Evolutionary conservation across 1,139 yeast species (phyloP), one percentile per base, ranked within the genome.

Genomic region (Suhomyces yuchorum): DNA sequence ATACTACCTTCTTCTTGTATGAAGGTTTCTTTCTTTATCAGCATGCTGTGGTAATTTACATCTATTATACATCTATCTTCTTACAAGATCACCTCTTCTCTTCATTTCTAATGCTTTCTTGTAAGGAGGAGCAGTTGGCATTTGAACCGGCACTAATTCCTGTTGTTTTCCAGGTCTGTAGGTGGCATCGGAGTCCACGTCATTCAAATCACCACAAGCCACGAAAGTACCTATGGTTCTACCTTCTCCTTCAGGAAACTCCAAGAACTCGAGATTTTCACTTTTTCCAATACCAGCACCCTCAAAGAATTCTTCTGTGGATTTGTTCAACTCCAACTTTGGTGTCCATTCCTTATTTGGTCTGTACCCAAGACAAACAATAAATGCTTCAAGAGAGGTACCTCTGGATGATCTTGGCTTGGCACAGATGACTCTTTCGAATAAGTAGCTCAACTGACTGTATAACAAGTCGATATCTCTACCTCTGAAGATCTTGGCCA

Each of bases 111-210:
- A 69, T 0, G 98, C 98, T 49, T 82, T 81, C 66, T 92, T 92
- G 66, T 93, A 93, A 1, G 98, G 97, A 1, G 99, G 98, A 24
- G 96, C 95, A 0, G 97, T 92, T 5, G 99, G 99, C 66, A 83
- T 75, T 62, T 93, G 98, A 12, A 93, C 96, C 0, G 98, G 98
- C 53, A 89, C 95, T 52, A 93, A 68, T 43, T 86, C 81, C 11
- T 73, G 57, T 42, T 65, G 63, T 14, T 62, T 57, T 24, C 84
- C 87, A 41, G 85, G 70, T 3, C 88, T 80, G 63, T 93, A 93
- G 0, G 98, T 92, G 1, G 99, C 99, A 69, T 93, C 99, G 0
- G 97, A 87, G 64, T 93, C 99, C 46, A 85, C 85, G 55, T 86
- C 88, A 43, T 84, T 78, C 49, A 93, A 73, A 60, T 91, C 96